These are phyloP conservation scores for Metarhizium guizhouense DNA, from an alignment of 2,329 filamentous ascomycete species.

Conservation along the genomic window DNA sequence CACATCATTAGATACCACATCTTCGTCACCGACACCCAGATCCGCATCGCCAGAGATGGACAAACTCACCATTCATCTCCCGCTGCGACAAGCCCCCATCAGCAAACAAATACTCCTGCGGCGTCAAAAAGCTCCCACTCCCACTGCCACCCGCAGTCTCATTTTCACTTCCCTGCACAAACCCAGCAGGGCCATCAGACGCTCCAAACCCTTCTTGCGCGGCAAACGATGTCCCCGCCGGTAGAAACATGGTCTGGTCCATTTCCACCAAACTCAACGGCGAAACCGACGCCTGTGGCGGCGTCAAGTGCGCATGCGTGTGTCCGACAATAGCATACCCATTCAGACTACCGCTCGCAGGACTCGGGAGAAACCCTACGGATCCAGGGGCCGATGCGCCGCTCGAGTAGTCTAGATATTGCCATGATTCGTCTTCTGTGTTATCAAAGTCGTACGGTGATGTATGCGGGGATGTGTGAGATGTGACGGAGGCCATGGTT, in stretches of 20 bases:
- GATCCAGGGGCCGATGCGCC: slow-evolving; percentile 27
- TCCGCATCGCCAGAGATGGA: too few species aligned
- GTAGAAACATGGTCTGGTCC: slow-evolving; percentile 25
- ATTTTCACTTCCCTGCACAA: slow-evolving; percentile 13
- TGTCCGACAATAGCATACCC: slow-evolving; percentile 39
- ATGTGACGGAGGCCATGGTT: slow-evolving; percentile 29
- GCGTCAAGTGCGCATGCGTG: slow-evolving; percentile 10
- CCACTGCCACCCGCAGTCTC: slow-evolving; percentile 16
- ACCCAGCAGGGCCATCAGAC: neutral
- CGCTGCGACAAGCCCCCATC: slow-evolving; percentile 14
- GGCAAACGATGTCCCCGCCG: slow-evolving; percentile 23
- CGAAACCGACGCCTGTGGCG: slow-evolving; percentile 27
- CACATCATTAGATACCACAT: neutral
- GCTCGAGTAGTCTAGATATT: slow-evolving; percentile 29
- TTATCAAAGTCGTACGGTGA: slow-evolving; percentile 32
- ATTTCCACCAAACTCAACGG: slow-evolving; percentile 31
- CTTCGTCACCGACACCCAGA: neutral
- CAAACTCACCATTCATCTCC: slow-evolving; percentile 22
- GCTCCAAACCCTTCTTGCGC: slow-evolving; percentile 9
- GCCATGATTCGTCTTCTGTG: slow-evolving; percentile 35
- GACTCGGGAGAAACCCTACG: slow-evolving; percentile 38
- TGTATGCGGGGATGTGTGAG: slow-evolving; percentile 28
- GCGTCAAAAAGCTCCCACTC: slow-evolving; percentile 24
- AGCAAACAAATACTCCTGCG: slow-evolving; percentile 30
- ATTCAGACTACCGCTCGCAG: slow-evolving; percentile 40